Evolutionary conservation across 352 stramenopile genomes (phyloP), one percentile per base, ranked within the genome.

Genomic region (Phytophthora citricola): DNA sequence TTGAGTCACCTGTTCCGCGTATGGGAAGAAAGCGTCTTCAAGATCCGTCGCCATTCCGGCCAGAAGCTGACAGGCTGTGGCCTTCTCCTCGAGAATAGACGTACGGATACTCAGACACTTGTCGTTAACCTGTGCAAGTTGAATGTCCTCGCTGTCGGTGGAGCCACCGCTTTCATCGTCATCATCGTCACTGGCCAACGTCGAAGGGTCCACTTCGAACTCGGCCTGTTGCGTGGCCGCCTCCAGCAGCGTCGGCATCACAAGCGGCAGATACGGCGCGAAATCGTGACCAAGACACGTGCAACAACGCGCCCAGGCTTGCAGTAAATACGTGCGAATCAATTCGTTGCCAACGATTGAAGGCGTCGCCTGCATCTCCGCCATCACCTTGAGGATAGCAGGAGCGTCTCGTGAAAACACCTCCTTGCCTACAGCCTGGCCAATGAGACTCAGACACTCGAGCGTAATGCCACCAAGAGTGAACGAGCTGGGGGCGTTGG

Each of bases 21-120:
- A 95, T 11, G 87, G 87, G 63, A 95, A 95, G 63, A 95, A 95
- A 9, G 81, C 81, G 22, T 91, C 87, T 44, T 94, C 78, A n/a
- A 95, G 66, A 60, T 94, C 81, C 9, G 66, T 79, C 4, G 92
- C 84, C 79, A 95, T 90, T 14, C 81, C 78, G 24, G 79, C 83
- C 46, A 95, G 73, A 44, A 95, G 71, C 57, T 94, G 80, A 29
- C 87, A 95, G 10, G 87, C 87, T 6, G 85, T 95, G 4, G 86
- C 84, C 61, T 95, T 95, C 58, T 95, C 87, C 44, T 95, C 85
- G 5, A 95, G 48, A 31, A 94, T 73, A 1, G 81, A 91, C 47
- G 87, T 95, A 38, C 86, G 87, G 52, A 95, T 94, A 59, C 83
- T 93, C 46, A 95, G 49, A 41, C 77, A 90, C 62, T 83, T 87